A percentile compares a stretch with the other conserved stretches of the same genome.
These are phyloP conservation scores for Fusarium verrucosum DNA, from an alignment of 2,329 filamentous ascomycete species.

Conservation along the genomic window DNA sequence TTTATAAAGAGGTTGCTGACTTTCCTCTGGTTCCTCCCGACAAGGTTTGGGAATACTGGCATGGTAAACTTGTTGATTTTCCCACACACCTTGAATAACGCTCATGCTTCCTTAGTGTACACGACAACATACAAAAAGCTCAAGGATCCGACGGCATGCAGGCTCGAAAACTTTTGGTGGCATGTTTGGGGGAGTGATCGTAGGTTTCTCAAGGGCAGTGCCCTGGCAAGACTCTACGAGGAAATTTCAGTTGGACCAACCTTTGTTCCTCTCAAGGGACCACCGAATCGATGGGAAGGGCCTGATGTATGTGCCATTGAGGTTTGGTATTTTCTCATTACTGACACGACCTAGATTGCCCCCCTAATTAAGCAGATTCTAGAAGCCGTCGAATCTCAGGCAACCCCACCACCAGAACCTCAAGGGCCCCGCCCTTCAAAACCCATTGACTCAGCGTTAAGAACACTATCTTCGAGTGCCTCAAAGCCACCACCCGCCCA, in stretches of 20 bases:
- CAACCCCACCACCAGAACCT: slow-evolving; percentile 23
- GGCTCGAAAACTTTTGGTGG: slow-evolving; percentile 73
- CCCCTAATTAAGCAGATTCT: slow-evolving; percentile 46
- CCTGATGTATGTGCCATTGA: slow-evolving; percentile 53
- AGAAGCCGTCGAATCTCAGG: slow-evolving; percentile 35
- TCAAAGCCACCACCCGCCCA: slow-evolving; percentile 60
- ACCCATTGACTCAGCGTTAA: slow-evolving; percentile 36
- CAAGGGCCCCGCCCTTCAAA: slow-evolving; percentile 31
- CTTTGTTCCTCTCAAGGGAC: slow-evolving; percentile 64
- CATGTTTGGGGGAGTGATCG: slow-evolving; percentile 70
- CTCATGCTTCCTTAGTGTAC: slow-evolving; percentile 58
- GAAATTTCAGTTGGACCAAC: slow-evolving; percentile 67
- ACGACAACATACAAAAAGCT: slow-evolving; percentile 67
- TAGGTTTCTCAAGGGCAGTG: slow-evolving; percentile 60
- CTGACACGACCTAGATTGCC: slow-evolving; percentile 41
- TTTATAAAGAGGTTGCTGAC: slow-evolving; percentile 65
- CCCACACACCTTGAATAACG: neutral
- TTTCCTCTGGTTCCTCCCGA: slow-evolving; percentile 61
- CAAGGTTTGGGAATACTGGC: slow-evolving; percentile 65
- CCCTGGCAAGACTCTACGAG: slow-evolving; percentile 65
- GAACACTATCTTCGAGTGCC: slow-evolving; percentile 52
- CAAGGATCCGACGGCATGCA: slow-evolving; percentile 68
- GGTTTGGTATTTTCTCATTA: slow-evolving; percentile 1
- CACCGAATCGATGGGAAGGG: slow-evolving; percentile 63
- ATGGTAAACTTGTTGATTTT: slow-evolving; percentile 55